Evolutionary conservation across 805 yeast species (phyloP), one percentile per base, ranked within the genome.

Genomic region (Yarrowia sp.): DNA sequence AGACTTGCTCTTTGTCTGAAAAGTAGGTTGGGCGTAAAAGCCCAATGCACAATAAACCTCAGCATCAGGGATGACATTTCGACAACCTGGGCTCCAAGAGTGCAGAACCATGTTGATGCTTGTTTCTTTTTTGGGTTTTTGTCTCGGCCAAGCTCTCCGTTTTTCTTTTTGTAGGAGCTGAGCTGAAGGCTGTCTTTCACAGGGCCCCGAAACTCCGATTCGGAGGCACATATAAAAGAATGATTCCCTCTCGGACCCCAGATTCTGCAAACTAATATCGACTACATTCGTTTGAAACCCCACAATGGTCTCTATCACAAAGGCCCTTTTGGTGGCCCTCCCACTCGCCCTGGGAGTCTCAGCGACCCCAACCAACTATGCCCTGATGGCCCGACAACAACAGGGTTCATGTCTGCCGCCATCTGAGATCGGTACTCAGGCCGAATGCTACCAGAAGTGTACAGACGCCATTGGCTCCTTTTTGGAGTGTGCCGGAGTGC

Each of bases 401-500:
- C 19, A 16, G 9, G 10, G 33, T 19, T 8, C 59, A 16, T 54
- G 61, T 54, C 14, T 54, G 35, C 61, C 61, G 4, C 17, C 61
- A 1, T 3, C 59, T 7, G 16, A 36, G 7, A 16, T 49, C 9
- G 63, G 63, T 17, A 58, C 63, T n/a, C 51, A 58, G 41, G 51
- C 40, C 2, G 63, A 58, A 8, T 58, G 63, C 22, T 41, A 41
- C 63, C 14, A 30, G 12, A 58, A 58, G 51, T 58, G 63, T 21
- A 58, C 49, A 7, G 41, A 58, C 12, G 51, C 51, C 9, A 26
- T 58, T 30, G 51, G 22, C 30, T 8, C 19, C 32, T 58, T 58
- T 22, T 24, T 41, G 11, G 2, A 21, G 8, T 58, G 63, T 19
- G 10, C 7, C n/a, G 63, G 63, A 16, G 28, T 58, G 7, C 40